Evolutionary conservation across 2,329 filamentous ascomycete genomes (phyloP).

Genomic region (Venturia asperata): DNA sequence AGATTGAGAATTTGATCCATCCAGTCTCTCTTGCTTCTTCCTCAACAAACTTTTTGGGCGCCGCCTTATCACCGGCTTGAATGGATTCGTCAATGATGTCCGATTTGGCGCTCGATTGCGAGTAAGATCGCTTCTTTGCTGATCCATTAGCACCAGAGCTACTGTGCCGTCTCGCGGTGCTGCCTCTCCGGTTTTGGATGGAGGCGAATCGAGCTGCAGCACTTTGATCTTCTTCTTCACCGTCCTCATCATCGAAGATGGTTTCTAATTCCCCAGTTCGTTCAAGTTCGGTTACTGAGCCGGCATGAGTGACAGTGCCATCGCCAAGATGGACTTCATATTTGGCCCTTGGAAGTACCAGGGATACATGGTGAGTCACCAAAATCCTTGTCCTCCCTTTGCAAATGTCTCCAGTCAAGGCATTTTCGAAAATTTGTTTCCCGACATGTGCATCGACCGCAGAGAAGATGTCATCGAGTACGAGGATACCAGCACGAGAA

Average conservation of each 20-base stretch:
- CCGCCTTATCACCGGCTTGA: slow-evolving; percentile 18
- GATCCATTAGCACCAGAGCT: slow-evolving; percentile 9
- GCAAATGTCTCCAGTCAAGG: slow-evolving; percentile 63
- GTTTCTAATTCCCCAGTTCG: slow-evolving; percentile 39
- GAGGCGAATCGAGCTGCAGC: slow-evolving; percentile 40
- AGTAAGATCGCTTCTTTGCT: slow-evolving; percentile 4
- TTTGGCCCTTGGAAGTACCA: slow-evolving; percentile 63
- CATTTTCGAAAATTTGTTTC: slow-evolving; percentile 70
- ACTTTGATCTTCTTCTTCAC: slow-evolving; percentile 31
- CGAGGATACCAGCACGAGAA: slow-evolving; percentile 20
- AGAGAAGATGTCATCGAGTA: slow-evolving; percentile 30
- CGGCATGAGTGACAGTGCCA: slow-evolving; percentile 57
- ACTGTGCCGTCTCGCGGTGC: slow-evolving; percentile 9
- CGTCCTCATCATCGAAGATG: slow-evolving; percentile 31
- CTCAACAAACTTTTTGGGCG: slow-evolving; percentile 64
- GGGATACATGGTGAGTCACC: slow-evolving; percentile 71
- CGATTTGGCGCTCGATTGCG: slow-evolving; percentile 8
- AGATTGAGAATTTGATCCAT: slow-evolving; percentile 60
- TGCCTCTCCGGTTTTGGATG: slow-evolving; percentile 8
- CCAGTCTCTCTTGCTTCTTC: slow-evolving; percentile 68
- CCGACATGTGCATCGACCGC: slow-evolving; percentile 53
- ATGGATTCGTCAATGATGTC: slow-evolving; percentile 17
- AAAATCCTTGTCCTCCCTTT: slow-evolving; percentile 65
- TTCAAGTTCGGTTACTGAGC: slow-evolving; percentile 54
- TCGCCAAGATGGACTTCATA: slow-evolving; percentile 68